Evolutionary conservation across 2,329 filamentous ascomycete species (phyloP).

Genomic region (Tolypocladium amazonense): DNA sequence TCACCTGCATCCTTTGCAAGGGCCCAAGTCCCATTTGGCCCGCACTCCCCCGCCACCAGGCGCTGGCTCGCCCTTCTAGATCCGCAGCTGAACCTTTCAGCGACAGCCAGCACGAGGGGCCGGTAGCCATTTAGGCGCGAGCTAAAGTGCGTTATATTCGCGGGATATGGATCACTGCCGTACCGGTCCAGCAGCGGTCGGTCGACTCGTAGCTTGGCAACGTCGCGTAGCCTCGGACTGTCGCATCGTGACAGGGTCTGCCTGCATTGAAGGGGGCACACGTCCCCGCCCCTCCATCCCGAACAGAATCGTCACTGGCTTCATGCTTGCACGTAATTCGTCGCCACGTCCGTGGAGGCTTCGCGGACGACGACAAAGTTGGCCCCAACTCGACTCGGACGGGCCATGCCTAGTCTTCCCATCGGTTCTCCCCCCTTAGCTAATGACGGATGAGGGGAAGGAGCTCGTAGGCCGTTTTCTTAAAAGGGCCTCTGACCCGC

Average conservation of each 20-base stretch:
- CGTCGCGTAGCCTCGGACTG: background rate
- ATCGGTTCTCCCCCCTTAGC: background rate
- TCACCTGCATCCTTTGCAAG: background rate
- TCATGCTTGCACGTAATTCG: constrained; percentile 2
- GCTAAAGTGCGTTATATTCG: background rate
- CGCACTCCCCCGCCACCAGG: background rate
- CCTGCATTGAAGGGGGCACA: background rate
- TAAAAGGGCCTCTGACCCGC: background rate
- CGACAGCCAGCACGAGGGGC: background rate
- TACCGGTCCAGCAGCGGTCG: background rate
- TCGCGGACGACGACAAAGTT: background rate
- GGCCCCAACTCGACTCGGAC: background rate
- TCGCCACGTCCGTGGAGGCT: constrained; percentile 2
- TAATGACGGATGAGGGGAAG: background rate
- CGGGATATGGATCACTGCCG: background rate
- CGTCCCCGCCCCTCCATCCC: background rate
- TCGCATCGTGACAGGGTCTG: background rate
- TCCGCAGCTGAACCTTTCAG: background rate
- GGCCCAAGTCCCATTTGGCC: background rate
- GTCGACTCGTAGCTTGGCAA: background rate
- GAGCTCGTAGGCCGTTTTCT: background rate
- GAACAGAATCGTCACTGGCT: background rate
- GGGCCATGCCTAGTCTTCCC: background rate
- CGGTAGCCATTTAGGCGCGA: background rate
- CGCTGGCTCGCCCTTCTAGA: background rate